These are phyloP conservation scores for Rheum nobile DNA, from an alignment of 148 eudicot genomes.

Conservation along the genomic window DNA sequence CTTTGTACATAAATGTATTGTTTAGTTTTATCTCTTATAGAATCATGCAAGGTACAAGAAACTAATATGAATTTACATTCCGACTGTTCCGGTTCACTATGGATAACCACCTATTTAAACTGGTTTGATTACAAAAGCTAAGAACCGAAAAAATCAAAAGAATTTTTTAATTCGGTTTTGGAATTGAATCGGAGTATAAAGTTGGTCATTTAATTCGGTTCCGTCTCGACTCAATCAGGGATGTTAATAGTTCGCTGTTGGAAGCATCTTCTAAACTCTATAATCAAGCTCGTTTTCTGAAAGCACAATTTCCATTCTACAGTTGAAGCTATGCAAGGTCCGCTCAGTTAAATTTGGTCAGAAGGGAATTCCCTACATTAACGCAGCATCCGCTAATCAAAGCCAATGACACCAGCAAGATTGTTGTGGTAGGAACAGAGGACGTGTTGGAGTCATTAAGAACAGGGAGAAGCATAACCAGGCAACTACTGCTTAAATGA, in stretches of 20 bases:
- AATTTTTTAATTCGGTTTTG: no score
- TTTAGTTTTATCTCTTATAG: no score
- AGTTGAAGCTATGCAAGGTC: conserved; percentile 13
- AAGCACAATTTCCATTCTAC: background rate
- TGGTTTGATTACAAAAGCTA: no score
- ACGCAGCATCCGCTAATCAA: conserved; percentile 13
- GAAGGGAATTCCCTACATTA: conserved; percentile 12
- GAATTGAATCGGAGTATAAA: no score
- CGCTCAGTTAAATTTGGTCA: conserved; percentile 10
- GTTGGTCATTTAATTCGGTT: no score
- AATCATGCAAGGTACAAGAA: no score
- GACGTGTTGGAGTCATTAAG: conserved; percentile 11
- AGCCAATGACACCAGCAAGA: conserved; percentile 11
- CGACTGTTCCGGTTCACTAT: no score
- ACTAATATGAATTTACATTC: no score
- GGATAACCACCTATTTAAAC: no score
- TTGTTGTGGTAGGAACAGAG: conserved; percentile 14
- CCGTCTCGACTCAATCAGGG: conserved; percentile 15
- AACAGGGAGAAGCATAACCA: conserved; percentile 10
- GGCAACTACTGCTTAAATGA: conserved; percentile 5
- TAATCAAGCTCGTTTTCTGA: background rate
- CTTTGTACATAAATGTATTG: no score
- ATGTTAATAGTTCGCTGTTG: background rate
- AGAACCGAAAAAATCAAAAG: no score
- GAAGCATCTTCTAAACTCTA: background rate